Conservation (phyloP, 2,329 filamentous ascomycete genomes). For the Apiospora phragmitis region DNA sequence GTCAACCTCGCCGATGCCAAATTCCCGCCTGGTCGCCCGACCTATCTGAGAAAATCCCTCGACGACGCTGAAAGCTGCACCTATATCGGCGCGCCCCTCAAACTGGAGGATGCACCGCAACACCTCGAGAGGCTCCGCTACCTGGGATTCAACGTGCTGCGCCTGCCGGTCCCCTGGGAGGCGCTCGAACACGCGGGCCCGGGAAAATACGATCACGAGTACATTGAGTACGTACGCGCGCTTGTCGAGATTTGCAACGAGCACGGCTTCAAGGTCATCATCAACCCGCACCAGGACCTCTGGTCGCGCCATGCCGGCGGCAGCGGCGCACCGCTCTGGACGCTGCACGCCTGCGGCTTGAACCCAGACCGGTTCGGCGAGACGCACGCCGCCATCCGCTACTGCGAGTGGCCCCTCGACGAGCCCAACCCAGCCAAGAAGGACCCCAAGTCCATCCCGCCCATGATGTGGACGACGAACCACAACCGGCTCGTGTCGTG, state of each 20-base stretch:
- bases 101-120: conserved; percentile 18
- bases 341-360: conserved; percentile 25
- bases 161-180: conserved; percentile 24
- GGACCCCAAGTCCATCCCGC: conserved; percentile 23
- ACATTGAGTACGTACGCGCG: conserved; percentile 19
- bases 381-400: conserved; percentile 23
- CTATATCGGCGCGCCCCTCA: conserved; percentile 19
- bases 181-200: conserved; percentile 25
- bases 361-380: conserved; percentile 22
- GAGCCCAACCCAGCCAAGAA: conserved; percentile 16
- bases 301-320: conserved; percentile 26
- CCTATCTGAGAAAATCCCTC: conserved; percentile 20
- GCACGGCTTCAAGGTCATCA: conserved; percentile 22
- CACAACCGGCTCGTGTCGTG: conserved; percentile 23
- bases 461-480: conserved; percentile 30
- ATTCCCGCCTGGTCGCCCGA: conserved; percentile 19
- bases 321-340: conserved; percentile 26
- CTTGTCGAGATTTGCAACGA: conserved; percentile 21
- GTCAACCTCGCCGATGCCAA: conserved; percentile 26
- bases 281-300: conserved; percentile 27
- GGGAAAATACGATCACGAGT: conserved; percentile 24
- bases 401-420: conserved; percentile 25
- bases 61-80: conserved; percentile 15
- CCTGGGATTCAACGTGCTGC: conserved; percentile 23
- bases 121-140: conserved; percentile 21